These are phyloP conservation scores for Thoreauomyces humboldtii DNA, from an alignment of 192 early-diverging fungal genomes.

Conservation along the genomic window DNA sequence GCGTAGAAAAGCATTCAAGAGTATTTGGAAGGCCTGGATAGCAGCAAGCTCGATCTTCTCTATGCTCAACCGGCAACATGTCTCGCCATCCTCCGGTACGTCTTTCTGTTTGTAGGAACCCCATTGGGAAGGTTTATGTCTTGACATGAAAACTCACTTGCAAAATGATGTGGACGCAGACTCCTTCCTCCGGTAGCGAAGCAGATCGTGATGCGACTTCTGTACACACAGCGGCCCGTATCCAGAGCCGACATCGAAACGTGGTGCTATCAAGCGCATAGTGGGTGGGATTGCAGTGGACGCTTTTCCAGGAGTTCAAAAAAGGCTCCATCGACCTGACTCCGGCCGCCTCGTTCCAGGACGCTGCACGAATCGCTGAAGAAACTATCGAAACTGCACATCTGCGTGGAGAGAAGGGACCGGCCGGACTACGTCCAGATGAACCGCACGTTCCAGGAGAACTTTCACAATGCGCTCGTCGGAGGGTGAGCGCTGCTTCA, in stretches of 20 bases:
- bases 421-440: constrained; percentile 34
- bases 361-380: constrained; percentile 64
- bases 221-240: constrained; percentile 71
- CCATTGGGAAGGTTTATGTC: not conserved
- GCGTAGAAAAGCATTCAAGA: constrained; percentile 21
- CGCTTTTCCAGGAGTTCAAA: not conserved
- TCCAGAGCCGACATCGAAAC: constrained; percentile 57
- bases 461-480: constrained; percentile 46
- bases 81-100: constrained; percentile 82
- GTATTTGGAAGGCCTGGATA: constrained; percentile 57
- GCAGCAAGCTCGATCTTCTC: constrained; percentile 70
- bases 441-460: constrained; percentile 41
- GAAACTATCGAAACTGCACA: constrained; percentile 69
- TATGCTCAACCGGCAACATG: constrained; percentile 91
- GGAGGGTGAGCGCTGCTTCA: constrained; percentile 37
- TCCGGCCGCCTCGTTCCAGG: constrained; percentile 26
- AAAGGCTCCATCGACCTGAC: not conserved
- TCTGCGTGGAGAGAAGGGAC: constrained; percentile 55
- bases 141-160: not conserved
- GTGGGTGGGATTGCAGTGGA: constrained; percentile 2
- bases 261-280: constrained; percentile 45
- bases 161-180: constrained; percentile 17
- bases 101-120: not conserved
- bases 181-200: constrained; percentile 82
- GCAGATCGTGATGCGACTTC: constrained; percentile 85